These are phyloP conservation scores for Linaria vulgaris DNA, from an alignment of 257 asterid genomes.

Conservation along the genomic window DNA sequence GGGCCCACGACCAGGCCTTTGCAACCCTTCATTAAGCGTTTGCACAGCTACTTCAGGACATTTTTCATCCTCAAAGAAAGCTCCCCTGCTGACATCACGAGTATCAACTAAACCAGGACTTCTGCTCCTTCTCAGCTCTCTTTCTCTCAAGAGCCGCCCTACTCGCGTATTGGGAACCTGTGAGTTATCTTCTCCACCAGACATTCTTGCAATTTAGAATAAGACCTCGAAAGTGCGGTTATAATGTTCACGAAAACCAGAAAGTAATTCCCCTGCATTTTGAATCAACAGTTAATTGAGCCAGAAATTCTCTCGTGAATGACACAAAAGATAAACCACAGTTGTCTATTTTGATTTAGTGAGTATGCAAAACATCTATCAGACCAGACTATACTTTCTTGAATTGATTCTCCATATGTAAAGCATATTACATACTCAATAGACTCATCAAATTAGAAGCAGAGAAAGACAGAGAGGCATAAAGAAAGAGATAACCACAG, in stretches of 20 bases:
- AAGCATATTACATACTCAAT: too few relatives aligned
- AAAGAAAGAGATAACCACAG: conserved; percentile 37
- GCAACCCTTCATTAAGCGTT: conserved; percentile 53
- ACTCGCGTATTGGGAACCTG: conserved; percentile 44
- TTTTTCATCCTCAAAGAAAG: conserved; percentile 34
- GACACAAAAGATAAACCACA: too few relatives aligned
- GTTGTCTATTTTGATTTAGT: too few relatives aligned
- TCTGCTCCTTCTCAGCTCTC: conserved; percentile 60
- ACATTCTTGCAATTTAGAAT: conserved; percentile 50
- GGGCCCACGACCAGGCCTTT: conserved; percentile 56
- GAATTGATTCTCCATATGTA: too few relatives aligned
- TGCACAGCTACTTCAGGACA: conserved; percentile 62
- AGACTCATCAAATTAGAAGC: neutral
- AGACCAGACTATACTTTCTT: too few relatives aligned
- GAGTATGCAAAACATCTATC: too few relatives aligned
- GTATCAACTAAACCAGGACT: conserved; percentile 39
- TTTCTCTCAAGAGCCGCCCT: conserved; percentile 68
- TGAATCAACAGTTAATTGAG: conserved; percentile 32
- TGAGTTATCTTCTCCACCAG: conserved; percentile 35
- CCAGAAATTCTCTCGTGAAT: too few relatives aligned
- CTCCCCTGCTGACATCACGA: conserved; percentile 41
- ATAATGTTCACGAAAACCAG: conserved; percentile 37
- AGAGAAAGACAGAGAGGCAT: conserved; percentile 26
- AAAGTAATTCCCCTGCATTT: conserved; percentile 56
- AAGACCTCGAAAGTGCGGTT: conserved; percentile 36